Evolutionary conservation across 2,329 filamentous ascomycete genomes (phyloP).

Genomic region (Parastagonospora nodorum): DNA sequence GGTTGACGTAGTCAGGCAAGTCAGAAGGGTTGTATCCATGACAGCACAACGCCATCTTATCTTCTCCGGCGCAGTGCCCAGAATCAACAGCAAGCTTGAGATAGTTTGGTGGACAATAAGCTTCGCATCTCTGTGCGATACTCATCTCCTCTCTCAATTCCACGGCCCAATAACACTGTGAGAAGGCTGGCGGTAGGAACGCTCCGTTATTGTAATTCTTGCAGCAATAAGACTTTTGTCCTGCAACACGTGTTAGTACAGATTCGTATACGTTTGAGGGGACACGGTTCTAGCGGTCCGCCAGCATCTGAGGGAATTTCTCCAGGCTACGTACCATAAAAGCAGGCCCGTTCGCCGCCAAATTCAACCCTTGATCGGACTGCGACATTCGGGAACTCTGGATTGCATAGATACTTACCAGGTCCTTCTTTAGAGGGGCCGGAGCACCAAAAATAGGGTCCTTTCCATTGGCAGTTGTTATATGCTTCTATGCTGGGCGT

Average conservation of each 20-base stretch:
- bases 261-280: not conserved
- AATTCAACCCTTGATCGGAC: not conserved
- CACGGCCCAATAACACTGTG: not conserved
- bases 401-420: not conserved
- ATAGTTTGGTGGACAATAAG: not conserved
- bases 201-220: not conserved
- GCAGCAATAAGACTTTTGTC: not conserved
- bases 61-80: not conserved
- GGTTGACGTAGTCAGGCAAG: not conserved
- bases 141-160: not conserved
- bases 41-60: not conserved
- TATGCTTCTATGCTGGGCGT: conserved; percentile 1
- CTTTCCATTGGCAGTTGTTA: conserved; percentile 2
- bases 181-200: not conserved
- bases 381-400: not conserved
- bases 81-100: not conserved
- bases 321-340: not conserved
- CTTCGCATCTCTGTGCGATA: not conserved
- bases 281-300: not conserved
- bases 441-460: not conserved
- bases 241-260: not conserved
- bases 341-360: not conserved
- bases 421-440: not conserved
- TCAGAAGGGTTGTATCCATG: not conserved
- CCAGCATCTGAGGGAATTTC: not conserved